A percentile compares a stretch with the other conserved stretches of the same genome.
Evolutionary conservation across 2,329 filamentous ascomycete species (phyloP).

Genomic region (Venturiaceae sp.): DNA sequence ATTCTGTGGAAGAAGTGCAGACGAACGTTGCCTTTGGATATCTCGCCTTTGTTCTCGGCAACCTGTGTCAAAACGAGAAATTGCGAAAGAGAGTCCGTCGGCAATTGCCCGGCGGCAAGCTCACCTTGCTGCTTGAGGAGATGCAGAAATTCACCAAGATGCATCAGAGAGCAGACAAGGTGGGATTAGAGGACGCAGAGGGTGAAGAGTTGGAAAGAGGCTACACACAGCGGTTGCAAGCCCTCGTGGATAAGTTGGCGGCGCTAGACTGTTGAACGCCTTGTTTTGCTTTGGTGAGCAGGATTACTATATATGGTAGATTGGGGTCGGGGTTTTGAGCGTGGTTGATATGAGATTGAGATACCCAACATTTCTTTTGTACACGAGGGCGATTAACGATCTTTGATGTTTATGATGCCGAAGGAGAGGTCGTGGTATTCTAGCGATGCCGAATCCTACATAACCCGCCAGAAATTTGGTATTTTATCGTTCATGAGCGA

Average conservation of each 20-base stretch:
- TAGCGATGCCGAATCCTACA: no score
- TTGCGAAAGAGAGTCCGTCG: constrained; percentile 12
- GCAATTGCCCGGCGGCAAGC: constrained; percentile 34
- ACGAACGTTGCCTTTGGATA: constrained; percentile 81
- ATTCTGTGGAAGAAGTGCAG: constrained; percentile 57
- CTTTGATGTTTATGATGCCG: no score
- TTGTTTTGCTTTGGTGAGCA: not conserved
- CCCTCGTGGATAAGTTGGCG: constrained; percentile 31
- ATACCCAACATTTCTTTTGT: no score
- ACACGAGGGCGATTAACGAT: no score
- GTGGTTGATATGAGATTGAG: no score
- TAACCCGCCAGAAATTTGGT: no score
- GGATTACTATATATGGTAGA: not conserved
- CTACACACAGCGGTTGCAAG: constrained; percentile 44
- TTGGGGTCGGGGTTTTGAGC: no score
- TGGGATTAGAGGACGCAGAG: constrained; percentile 37
- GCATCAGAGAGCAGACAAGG: constrained; percentile 48
- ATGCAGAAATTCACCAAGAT: constrained; percentile 54
- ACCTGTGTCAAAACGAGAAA: constrained; percentile 54
- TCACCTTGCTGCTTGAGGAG: constrained; percentile 43
- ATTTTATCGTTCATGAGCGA: no score
- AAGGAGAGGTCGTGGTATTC: no score
- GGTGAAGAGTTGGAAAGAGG: constrained; percentile 34
- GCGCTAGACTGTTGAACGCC: not conserved
- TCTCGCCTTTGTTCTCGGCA: constrained; percentile 73